Evolutionary conservation across 805 yeast genomes (phyloP).

Genomic region (Yarrowia porcina): DNA sequence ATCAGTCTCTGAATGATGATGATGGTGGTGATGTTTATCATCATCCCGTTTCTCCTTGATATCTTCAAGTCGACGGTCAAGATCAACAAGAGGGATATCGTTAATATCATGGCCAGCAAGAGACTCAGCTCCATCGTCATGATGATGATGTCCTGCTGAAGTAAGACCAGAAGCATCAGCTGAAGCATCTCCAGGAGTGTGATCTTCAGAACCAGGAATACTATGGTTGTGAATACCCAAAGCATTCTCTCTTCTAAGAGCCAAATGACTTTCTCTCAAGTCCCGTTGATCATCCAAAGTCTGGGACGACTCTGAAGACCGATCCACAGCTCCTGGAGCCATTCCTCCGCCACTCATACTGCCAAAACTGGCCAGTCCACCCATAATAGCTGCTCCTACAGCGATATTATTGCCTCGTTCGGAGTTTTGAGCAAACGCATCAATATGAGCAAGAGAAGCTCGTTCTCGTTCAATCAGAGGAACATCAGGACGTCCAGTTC

Average conservation of each 20-base stretch:
- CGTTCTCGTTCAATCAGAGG: slow-evolving; percentile 14
- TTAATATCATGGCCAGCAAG: slow-evolving; percentile 26
- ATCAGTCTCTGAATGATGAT: neutral
- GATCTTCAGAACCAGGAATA: slow-evolving; percentile 26
- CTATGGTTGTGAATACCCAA: neutral
- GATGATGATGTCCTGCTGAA: no score
- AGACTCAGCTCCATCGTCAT: neutral
- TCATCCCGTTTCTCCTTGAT: slow-evolving; percentile 28
- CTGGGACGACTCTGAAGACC: slow-evolving; percentile 1
- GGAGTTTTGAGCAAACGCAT: slow-evolving; percentile 1
- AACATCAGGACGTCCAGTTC: neutral
- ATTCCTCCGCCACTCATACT: slow-evolving; percentile 20
- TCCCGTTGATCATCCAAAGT: neutral
- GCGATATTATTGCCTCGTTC: slow-evolving; percentile 14
- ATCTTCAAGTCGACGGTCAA: slow-evolving; percentile 28
- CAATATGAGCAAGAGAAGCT: neutral
- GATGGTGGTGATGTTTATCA: slow-evolving; percentile 23
- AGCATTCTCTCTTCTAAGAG: neutral
- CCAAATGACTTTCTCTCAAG: neutral
- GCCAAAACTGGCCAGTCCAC: slow-evolving; percentile 5
- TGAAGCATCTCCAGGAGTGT: neutral
- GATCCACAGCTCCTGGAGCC: slow-evolving; percentile 26
- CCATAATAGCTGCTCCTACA: neutral
- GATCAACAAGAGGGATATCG: slow-evolving; percentile 32
- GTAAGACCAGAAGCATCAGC: neutral